A percentile compares a stretch with the other conserved stretches of the same genome.
phyloP scores from a whole-genome alignment of 2,329 filamentous ascomycete genomes.

The Alternaria ventricosa region DNA sequence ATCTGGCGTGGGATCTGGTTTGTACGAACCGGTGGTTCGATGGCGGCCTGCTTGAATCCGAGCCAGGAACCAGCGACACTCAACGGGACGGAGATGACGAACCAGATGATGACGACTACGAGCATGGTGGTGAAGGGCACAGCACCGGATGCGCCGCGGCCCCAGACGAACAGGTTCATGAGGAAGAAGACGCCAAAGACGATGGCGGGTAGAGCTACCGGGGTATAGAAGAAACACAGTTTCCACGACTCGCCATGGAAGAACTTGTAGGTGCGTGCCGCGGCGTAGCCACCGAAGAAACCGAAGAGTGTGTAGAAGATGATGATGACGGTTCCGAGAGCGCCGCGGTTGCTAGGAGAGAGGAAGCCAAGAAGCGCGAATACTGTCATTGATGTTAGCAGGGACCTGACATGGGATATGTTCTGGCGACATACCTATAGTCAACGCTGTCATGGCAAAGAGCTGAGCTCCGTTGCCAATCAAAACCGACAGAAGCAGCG shows the following conservation, averaged over 20 bases:
- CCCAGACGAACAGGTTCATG: constrained; percentile 95
- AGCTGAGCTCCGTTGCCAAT: constrained; percentile 94
- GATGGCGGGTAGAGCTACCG: constrained; percentile 81
- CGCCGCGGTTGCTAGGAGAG: constrained; percentile 93
- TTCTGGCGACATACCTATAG: constrained; percentile 65
- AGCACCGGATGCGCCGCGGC: constrained; percentile 86
- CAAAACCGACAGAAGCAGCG: constrained; percentile 83
- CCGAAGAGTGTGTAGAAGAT: constrained; percentile 92
- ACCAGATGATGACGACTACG: constrained; percentile 92
- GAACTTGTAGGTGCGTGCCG: constrained; percentile 90
- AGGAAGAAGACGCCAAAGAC: constrained; percentile 92
- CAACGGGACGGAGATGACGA: constrained; percentile 91
- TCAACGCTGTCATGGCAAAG: constrained; percentile 96
- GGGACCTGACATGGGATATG: background rate
- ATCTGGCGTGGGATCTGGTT: constrained; percentile 99
- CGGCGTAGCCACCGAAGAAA: constrained; percentile 89
- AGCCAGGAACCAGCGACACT: constrained; percentile 92
- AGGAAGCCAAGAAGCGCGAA: constrained; percentile 95
- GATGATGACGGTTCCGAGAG: constrained; percentile 90
- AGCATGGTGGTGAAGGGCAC: constrained; percentile 98
- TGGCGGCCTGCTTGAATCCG: constrained; percentile 74
- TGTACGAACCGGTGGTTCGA: constrained; percentile 84
- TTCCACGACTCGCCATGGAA: constrained; percentile 95
- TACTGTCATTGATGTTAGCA: constrained; percentile 46
- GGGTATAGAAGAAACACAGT: constrained; percentile 87